These are phyloP conservation scores for Hemileia vastatrix DNA, from an alignment of 1,284 basidiomycete species.

Conservation along the genomic window DNA sequence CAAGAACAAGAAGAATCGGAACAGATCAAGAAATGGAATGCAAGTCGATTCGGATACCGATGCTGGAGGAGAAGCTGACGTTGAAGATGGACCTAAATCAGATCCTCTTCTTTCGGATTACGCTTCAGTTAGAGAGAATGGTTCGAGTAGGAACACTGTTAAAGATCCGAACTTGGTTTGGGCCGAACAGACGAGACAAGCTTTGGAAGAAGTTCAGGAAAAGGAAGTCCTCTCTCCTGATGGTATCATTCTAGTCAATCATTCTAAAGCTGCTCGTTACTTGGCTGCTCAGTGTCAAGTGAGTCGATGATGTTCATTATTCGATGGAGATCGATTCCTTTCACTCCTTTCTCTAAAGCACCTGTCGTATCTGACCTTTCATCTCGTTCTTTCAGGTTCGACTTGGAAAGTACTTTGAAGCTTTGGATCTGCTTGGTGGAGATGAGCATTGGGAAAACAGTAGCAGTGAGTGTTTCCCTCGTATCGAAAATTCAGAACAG, in stretches of 20 bases:
- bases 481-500: slow-evolving; percentile 30
- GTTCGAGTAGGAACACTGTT: neutral
- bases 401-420: slow-evolving; percentile 84
- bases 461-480: slow-evolving; percentile 37
- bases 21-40: neutral
- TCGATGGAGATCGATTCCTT: neutral
- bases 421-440: slow-evolving; percentile 84
- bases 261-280: slow-evolving; percentile 82
- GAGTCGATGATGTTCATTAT: neutral
- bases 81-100: neutral
- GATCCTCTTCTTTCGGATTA: neutral
- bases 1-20: no score
- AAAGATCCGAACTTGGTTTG: neutral
- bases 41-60: neutral
- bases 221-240: neutral
- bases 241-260: no score
- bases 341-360: neutral
- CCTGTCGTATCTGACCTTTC: no score
- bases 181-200: neutral
- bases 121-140: neutral
- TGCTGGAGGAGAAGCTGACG: neutral
- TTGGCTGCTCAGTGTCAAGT: slow-evolving; percentile 88
- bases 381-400: no score
- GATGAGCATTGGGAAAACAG: slow-evolving; percentile 79
- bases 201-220: neutral